Evolutionary conservation across 1,284 basidiomycete species (phyloP).

Genomic region (Meira nashicola): DNA sequence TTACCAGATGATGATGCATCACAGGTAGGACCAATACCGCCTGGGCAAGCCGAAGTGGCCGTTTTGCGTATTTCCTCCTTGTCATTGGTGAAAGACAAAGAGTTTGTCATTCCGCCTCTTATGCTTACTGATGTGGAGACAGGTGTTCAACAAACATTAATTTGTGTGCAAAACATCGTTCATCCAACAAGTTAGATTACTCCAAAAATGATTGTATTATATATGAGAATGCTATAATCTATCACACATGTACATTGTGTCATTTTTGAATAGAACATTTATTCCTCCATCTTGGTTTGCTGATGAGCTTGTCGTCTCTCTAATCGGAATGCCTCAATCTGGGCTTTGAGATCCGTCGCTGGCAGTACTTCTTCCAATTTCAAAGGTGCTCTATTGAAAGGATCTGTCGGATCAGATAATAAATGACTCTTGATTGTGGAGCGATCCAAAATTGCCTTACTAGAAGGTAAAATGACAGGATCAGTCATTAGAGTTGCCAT

Average conservation of each 20-base stretch:
- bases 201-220: too few species aligned
- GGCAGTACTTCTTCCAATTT: constrained; percentile 53
- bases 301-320: constrained; percentile 21
- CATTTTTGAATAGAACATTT: too few species aligned
- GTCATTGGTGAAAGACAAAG: too few species aligned
- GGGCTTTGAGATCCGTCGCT: constrained; percentile 35
- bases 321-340: constrained; percentile 39
- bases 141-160: too few species aligned
- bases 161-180: too few species aligned
- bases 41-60: not conserved
- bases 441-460: constrained; percentile 74
- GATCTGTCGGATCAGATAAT: constrained; percentile 72
- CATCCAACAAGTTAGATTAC: too few species aligned
- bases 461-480: constrained; percentile 85
- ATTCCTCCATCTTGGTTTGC: too few species aligned
- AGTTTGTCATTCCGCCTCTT: too few species aligned
- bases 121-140: too few species aligned
- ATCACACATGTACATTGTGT: too few species aligned
- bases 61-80: not conserved
- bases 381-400: constrained; percentile 55
- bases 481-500: constrained; percentile 95
- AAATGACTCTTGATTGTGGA: constrained; percentile 93
- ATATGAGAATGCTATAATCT: too few species aligned
- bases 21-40: not conserved
- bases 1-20: not conserved